phyloP scores from a whole-genome alignment of 768 basidiomycete genomes.

The Trametes maxima region DNA sequence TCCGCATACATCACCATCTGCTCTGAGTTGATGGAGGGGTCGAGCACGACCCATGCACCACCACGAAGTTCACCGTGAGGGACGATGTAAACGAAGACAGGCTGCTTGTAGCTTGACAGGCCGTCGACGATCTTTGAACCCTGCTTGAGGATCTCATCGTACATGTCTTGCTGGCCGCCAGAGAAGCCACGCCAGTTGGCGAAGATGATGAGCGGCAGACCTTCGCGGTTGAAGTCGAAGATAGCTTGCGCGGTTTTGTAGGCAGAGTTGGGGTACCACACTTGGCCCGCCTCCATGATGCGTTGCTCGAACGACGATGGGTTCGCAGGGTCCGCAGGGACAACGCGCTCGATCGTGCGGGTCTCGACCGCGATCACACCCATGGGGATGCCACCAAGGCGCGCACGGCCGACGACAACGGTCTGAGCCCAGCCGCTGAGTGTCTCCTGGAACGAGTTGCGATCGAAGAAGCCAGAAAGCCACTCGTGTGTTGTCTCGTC shows the following conservation, averaged over 20 bases:
- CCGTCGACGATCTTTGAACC: constrained; percentile 99
- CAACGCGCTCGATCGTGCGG: constrained; percentile 92
- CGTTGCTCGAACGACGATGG: constrained; percentile 94
- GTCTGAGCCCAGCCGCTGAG: constrained; percentile 99
- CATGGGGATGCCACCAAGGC: constrained; percentile 94
- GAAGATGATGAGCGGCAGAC: constrained; percentile 95
- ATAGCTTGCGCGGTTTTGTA: constrained; percentile 99
- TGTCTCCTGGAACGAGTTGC: constrained; percentile 97
- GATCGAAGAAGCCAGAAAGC: constrained; percentile 94
- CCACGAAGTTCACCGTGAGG: constrained; percentile 99
- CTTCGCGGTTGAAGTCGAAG: constrained; percentile 98
- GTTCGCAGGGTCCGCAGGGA: constrained; percentile 98
- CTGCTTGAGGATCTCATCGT: constrained; percentile 95
- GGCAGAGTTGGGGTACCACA: constrained; percentile 99
- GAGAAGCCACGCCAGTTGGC: constrained; percentile 99
- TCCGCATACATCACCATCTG: constrained; percentile 99
- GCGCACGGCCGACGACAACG: constrained; percentile 94
- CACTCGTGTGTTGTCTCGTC: constrained; percentile 81
- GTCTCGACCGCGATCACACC: constrained; percentile 99
- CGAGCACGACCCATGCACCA: constrained; percentile 98
- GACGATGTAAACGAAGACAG: constrained; percentile 97
- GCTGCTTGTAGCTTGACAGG: constrained; percentile 94
- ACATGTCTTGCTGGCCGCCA: constrained; percentile 99
- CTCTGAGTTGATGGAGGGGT: constrained; percentile 94
- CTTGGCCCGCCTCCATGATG: constrained; percentile 99